These are phyloP conservation scores for Agaricus sinodeliciosus DNA, from an alignment of 768 basidiomycete genomes.

Conservation along the genomic window DNA sequence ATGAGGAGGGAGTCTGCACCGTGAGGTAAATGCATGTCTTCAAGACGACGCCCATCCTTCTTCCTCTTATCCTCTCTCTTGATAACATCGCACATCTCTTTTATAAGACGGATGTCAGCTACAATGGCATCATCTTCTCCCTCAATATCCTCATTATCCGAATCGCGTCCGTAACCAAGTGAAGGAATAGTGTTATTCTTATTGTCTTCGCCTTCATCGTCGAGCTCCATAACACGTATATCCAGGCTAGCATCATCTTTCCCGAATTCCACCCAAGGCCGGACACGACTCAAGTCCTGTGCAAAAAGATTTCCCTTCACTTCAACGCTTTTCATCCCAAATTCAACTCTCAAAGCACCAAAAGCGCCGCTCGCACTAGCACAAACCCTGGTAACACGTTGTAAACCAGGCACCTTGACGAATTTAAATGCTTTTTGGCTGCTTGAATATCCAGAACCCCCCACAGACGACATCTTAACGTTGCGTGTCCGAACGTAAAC, in stretches of 20 bases:
- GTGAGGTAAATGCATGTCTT: slow-evolving; percentile 23
- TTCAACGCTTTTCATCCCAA: slow-evolving; percentile 46
- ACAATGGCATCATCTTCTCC: slow-evolving; percentile 32
- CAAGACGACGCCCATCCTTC: slow-evolving; percentile 11
- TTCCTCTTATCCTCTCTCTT: slow-evolving; percentile 19
- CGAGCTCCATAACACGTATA: not conserved
- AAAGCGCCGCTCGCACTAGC: slow-evolving; percentile 86
- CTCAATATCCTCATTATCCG: slow-evolving; percentile 21
- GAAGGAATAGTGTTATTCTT: not conserved
- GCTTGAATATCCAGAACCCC: not conserved
- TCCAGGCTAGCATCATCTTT: not conserved
- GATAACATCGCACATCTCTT: slow-evolving; percentile 27
- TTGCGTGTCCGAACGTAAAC: slow-evolving; percentile 79
- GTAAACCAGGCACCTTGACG: slow-evolving; percentile 70
- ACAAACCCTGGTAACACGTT: slow-evolving; percentile 80
- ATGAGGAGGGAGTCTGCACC: slow-evolving; percentile 63
- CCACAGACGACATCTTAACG: slow-evolving; percentile 15
- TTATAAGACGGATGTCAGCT: slow-evolving; percentile 28
- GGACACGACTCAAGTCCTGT: slow-evolving; percentile 59
- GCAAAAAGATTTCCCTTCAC: slow-evolving; percentile 43
- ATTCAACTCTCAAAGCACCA: slow-evolving; percentile 77
- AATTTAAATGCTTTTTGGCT: slow-evolving; percentile 61
- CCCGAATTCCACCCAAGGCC: slow-evolving; percentile 48
- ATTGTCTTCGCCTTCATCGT: not conserved
- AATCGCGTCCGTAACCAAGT: slow-evolving; percentile 2